Conservation (phyloP, 495 filamentous ascomycete genomes). For the Cenococcum geophilum region DNA sequence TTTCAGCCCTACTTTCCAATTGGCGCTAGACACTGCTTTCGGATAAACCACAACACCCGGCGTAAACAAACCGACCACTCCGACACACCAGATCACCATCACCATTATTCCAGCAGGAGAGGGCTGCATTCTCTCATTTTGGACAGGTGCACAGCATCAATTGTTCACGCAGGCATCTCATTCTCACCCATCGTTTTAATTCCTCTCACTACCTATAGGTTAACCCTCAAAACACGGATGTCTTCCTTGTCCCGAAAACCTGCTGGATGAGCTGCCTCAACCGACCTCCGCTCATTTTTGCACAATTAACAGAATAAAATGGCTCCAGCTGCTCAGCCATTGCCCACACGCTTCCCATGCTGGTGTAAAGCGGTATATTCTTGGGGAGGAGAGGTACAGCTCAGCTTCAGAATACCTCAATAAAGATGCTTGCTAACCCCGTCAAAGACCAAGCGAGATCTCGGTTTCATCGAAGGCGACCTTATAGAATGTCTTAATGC, state of each 20-base stretch:
- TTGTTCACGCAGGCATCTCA: background rate
- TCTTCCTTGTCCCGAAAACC: background rate
- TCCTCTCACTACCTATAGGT: background rate
- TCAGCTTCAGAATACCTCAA: background rate
- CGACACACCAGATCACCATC: background rate
- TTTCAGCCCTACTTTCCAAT: too few species aligned
- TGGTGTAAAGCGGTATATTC: slow-evolving; percentile 95
- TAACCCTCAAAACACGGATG: background rate
- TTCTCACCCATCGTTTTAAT: background rate
- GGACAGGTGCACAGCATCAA: background rate
- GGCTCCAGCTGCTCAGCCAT: slow-evolving; percentile 55
- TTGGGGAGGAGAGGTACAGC: slow-evolving; percentile 82
- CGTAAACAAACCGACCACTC: too few species aligned
- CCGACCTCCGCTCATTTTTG: background rate
- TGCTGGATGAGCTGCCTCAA: slow-evolving; percentile 1
- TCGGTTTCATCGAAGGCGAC: slow-evolving; percentile 96
- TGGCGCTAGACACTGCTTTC: too few species aligned
- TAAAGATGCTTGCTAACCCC: slow-evolving; percentile 7
- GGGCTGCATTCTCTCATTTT: background rate
- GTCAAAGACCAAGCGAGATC: slow-evolving; percentile 70
- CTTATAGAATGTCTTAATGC: slow-evolving; percentile 97
- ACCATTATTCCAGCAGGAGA: background rate
- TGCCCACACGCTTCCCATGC: slow-evolving; percentile 87
- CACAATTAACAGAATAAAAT: slow-evolving; percentile 36
- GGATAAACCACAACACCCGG: too few species aligned